Percentiles rank a stretch among this genome's conserved stretches.
These are phyloP conservation scores for Petasospora rhodanensis DNA, from an alignment of 1,139 yeast genomes.

Conservation along the genomic window DNA sequence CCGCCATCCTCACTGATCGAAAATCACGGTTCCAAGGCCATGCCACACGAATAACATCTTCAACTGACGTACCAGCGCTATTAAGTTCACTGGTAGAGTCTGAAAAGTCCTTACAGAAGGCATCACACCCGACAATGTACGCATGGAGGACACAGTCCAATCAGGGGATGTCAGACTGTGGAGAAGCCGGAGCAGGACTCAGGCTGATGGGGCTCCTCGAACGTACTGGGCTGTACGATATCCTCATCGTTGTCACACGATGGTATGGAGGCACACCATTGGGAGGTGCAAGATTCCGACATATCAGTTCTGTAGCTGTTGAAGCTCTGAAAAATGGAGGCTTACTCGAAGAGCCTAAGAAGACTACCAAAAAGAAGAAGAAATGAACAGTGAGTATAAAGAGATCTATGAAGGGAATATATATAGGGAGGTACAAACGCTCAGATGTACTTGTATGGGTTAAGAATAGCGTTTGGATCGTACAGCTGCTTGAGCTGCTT, in stretches of 20 bases:
- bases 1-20: conserved; percentile 24
- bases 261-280: conserved; percentile 73
- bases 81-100: conserved; percentile 36
- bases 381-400: conserved; percentile 1
- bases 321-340: conserved; percentile 33
- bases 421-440: no score
- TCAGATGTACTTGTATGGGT: conserved; percentile 81
- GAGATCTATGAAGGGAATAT: no score
- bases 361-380: conserved; percentile 7
- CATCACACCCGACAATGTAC: conserved; percentile 62
- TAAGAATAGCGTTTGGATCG: conserved; percentile 87
- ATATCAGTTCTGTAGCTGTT: conserved; percentile 49
- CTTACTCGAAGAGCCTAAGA: conserved; percentile 7
- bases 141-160: conserved; percentile 57
- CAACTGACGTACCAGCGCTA: conserved; percentile 37
- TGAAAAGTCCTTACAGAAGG: conserved; percentile 42
- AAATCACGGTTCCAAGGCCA: conserved; percentile 64
- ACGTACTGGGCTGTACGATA: conserved; percentile 42
- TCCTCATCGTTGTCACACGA: conserved; percentile 58
- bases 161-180: conserved; percentile 55
- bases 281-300: conserved; percentile 62
- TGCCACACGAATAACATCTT: conserved; percentile 35
- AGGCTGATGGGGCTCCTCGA: conserved; percentile 48
- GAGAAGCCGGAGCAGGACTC: conserved; percentile 64
- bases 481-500: conserved; percentile 70